phyloP scores from a whole-genome alignment of 1,139 yeast genomes.

The Yamadazyma triangularis region DNA sequence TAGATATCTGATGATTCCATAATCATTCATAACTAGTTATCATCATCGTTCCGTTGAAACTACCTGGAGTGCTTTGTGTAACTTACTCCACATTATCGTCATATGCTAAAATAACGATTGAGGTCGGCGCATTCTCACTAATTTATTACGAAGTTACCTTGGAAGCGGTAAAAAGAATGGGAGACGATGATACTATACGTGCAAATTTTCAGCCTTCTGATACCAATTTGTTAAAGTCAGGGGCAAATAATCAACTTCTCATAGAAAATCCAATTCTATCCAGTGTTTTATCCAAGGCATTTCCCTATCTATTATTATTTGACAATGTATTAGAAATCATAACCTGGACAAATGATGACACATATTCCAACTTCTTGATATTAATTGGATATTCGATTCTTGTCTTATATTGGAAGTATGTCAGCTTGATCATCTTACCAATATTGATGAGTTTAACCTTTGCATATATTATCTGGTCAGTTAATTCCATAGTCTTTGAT shows the following conservation, averaged over 20 bases:
- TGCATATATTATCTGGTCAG: slow-evolving; percentile 43
- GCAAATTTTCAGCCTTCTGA: slow-evolving; percentile 15
- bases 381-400: slow-evolving; percentile 35
- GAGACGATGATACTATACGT: slow-evolving; percentile 9
- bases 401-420: slow-evolving; percentile 42
- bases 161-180: background rate
- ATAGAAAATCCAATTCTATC: slow-evolving; percentile 44
- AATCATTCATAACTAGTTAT: too few species aligned
- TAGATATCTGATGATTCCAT: too few species aligned
- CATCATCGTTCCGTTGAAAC: too few species aligned
- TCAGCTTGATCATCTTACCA: slow-evolving; percentile 37
- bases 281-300: slow-evolving; percentile 43
- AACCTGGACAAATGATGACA: slow-evolving; percentile 56
- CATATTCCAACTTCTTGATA: slow-evolving; percentile 43
- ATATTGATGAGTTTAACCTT: slow-evolving; percentile 28
- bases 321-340: slow-evolving; percentile 43
- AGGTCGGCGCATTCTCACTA: background rate
- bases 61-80: background rate
- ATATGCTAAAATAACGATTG: background rate
- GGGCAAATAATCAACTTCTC: slow-evolving; percentile 17
- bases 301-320: slow-evolving; percentile 43
- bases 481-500: slow-evolving; percentile 40
- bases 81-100: background rate
- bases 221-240: slow-evolving; percentile 9
- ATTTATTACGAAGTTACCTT: too few species aligned